Base-by-base conservation (phyloP, 2,329 filamentous ascomycete species). In the Ilyonectria robusta region DNA sequence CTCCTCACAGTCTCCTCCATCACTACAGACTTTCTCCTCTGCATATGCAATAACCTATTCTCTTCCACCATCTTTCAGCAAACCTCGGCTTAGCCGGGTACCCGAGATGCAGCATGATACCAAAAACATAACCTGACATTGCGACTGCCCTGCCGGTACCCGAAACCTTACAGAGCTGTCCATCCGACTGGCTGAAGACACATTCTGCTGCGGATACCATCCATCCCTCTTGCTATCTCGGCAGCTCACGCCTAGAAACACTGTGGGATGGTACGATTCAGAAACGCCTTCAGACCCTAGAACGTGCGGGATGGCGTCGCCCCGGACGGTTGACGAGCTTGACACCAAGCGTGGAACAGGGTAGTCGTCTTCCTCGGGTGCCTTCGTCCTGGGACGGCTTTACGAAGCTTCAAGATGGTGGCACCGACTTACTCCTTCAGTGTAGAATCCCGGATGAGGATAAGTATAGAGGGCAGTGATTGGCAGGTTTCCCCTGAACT, bases 401-500 rank as follows among this genome's bases (percentile, higher is more conserved):
- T 6, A 42, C 15, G 15, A 42, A n/a, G 15, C 40, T 42, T 42
- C 40, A n/a, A 42, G 40, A 17, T n/a, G 5, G 40, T n/a, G 15
- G 40, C 40, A 8, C 40, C 2, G 17, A n/a, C 7, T 17, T 17
- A n/a, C 10, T 46, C 44, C 44, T 21, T 9, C n/a, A 4, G 9
- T 19, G n/a, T 23, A 46, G 44, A 8, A 46, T 50, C 48, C n/a
- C 29, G 29, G 29, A 53, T 15, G 48, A n/a, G 29, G 48, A 21
- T 31, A 53, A 21, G 9, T 9, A 17, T 2, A 11, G 15, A 31
- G 6, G n/a, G 31, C n/a, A 6, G 31, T 9, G 11, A 31, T 26
- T n/a, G n/a, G 47, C 47, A 50, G 11, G 48, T 33, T 33, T 21
- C 29, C 48, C 29, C 48, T 35, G 29, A 53, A 53, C 48, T 53